Base-by-base conservation (phyloP, 2,329 filamentous ascomycete genomes). In the Aspergillus floridensis region DNA sequence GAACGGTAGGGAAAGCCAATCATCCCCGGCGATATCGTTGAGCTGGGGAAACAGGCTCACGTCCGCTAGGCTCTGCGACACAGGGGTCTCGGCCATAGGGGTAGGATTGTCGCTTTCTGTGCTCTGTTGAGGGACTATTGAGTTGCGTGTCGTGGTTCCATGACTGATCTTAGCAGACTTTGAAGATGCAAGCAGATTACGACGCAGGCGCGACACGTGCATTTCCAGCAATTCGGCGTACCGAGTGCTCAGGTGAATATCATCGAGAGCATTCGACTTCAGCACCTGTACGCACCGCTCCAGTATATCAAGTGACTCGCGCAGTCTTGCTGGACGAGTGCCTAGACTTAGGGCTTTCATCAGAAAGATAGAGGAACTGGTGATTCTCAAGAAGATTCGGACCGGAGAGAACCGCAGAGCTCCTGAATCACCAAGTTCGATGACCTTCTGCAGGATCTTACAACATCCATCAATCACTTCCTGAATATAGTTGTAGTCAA, bases 391-490 rank as follows among this genome's bases (percentile, higher is more conserved):
- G 56, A 83, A 83, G 14, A 84, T 81, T 19, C 82, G 74, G 2
- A 84, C 80, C 0, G 83, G 83, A 0, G 78, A 81, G 62, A 81
- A 85, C 3, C 79, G 76, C n/a, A 86, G 71, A 6, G 72, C 69
- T 7, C 72, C 74, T 2, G 72, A 74, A 26, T 83, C 78, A 2
- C 78, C 78, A 1, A 85, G 74, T 46, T 80, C 75, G 0, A 75
- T 79, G 2, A 81, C 80, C 52, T 80, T 82, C 51, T 80, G 72
- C 3, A 85, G 70, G 29, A 83, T 82, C 55, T 82, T 75, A 49
- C 80, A 80, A 59, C 80, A 82, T 1, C 80, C 81, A 21, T 84
- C 80, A 3, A 84, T 81, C 1, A 85, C 83, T 66, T 84, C 82
- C 66, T 81, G 79, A 14, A 85, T 83, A 62, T 84, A 84, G 38